Percentiles rank a stretch among this genome's conserved stretches.
phyloP scores from a whole-genome alignment of 1,139 yeast genomes.

The Entelexis sorbosivorans region DNA sequence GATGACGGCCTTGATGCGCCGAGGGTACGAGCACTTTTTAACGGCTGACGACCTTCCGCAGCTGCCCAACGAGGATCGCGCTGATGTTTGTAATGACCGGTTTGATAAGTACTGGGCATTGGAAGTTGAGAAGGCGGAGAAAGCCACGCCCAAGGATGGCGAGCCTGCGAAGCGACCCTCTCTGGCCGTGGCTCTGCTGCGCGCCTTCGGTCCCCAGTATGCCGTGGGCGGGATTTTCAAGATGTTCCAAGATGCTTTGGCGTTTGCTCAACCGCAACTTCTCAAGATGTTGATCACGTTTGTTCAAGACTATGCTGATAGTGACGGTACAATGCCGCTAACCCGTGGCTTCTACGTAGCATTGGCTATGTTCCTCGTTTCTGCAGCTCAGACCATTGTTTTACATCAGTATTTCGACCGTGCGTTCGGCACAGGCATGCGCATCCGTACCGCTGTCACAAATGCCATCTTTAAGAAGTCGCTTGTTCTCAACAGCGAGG shows the following conservation, averaged over 20 bases:
- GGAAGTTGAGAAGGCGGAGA: slow-evolving; percentile 32
- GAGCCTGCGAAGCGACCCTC: slow-evolving; percentile 42
- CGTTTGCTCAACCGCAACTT: slow-evolving; percentile 83
- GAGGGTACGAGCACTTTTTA: slow-evolving; percentile 65
- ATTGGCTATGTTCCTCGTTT: slow-evolving; percentile 67
- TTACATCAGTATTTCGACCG: slow-evolving; percentile 90
- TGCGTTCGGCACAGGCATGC: slow-evolving; percentile 83
- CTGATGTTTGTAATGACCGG: slow-evolving; percentile 31
- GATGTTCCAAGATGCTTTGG: slow-evolving; percentile 62
- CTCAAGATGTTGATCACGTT: slow-evolving; percentile 64
- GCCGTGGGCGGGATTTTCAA: slow-evolving; percentile 69
- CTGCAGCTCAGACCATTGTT: slow-evolving; percentile 70
- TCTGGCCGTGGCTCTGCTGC: slow-evolving; percentile 47
- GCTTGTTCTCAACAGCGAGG: slow-evolving; percentile 69
- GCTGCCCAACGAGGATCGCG: slow-evolving; percentile 56
- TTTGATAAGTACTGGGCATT: slow-evolving; percentile 55
- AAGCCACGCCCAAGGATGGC: not conserved
- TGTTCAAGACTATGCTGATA: slow-evolving; percentile 57
- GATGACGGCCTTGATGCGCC: slow-evolving; percentile 86
- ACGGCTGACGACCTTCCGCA: slow-evolving; percentile 72
- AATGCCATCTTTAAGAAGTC: slow-evolving; percentile 74
- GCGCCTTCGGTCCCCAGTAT: slow-evolving; percentile 63
- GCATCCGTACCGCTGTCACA: slow-evolving; percentile 68
- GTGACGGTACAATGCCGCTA: slow-evolving; percentile 41
- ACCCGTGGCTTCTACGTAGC: slow-evolving; percentile 79